These are phyloP conservation scores for Chlorophyllum brunneum DNA, from an alignment of 768 basidiomycete species.

Conservation along the genomic window DNA sequence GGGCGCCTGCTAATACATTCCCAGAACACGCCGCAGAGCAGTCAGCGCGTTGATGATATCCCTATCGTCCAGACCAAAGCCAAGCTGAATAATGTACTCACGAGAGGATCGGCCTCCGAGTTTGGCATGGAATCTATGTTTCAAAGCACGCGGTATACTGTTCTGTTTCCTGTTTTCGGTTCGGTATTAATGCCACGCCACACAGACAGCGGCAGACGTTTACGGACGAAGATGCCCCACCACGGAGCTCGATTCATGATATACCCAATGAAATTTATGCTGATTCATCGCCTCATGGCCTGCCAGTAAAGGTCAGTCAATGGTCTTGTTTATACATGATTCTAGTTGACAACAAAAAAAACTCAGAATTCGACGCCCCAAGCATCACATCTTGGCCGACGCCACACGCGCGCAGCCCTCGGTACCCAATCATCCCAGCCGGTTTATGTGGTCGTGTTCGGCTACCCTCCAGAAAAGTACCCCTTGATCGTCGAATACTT, in stretches of 20 bases:
- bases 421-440: constrained; percentile 33
- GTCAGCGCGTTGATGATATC: constrained; percentile 66
- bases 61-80: constrained; percentile 79
- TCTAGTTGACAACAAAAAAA: constrained; percentile 3
- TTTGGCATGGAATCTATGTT: constrained; percentile 89
- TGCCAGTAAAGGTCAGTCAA: constrained; percentile 43
- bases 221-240: constrained; percentile 79
- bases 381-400: constrained; percentile 33
- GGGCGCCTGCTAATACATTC: constrained; percentile 9
- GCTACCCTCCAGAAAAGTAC: constrained; percentile 83
- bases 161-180: constrained; percentile 12
- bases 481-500: constrained; percentile 71
- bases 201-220: constrained; percentile 56
- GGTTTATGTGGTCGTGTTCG: constrained; percentile 75
- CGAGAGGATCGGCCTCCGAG: constrained; percentile 60
- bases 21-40: constrained; percentile 47
- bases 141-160: constrained; percentile 56
- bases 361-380: constrained; percentile 40
- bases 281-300: constrained; percentile 22
- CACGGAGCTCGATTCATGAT: constrained; percentile 70
- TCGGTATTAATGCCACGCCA: constrained; percentile 3
- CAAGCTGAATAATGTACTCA: constrained; percentile 68
- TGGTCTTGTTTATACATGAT: neutral
- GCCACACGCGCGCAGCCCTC: constrained; percentile 25
- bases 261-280: constrained; percentile 56